Conservation (phyloP, 257 asterid genomes). For the Fraxinus americana region DNA sequence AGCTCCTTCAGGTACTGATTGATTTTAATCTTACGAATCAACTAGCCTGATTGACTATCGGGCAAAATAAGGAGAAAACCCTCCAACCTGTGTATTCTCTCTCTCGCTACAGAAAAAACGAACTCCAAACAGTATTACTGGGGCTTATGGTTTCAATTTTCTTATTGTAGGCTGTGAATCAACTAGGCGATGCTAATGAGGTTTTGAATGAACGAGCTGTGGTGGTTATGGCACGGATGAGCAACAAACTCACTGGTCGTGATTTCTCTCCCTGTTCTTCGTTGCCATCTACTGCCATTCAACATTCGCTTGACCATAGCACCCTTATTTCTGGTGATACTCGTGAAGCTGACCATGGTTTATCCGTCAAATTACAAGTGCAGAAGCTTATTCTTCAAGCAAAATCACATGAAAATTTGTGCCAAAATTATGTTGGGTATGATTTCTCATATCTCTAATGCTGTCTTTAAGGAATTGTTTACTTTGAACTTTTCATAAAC, state of each 20-base stretch:
- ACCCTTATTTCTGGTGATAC: conserved; percentile 62
- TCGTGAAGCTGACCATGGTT: conserved; percentile 93
- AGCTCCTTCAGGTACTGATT: conserved; percentile 77
- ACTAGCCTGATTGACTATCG: background rate
- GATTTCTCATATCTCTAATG: conserved; percentile 2
- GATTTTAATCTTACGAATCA: background rate
- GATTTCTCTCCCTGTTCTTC: conserved; percentile 71
- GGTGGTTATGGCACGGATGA: conserved; percentile 97
- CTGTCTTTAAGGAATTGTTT: background rate
- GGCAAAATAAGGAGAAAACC: background rate
- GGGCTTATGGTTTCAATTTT: conserved; percentile 21
- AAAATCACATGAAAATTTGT: conserved; percentile 82
- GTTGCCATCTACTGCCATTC: conserved; percentile 59
- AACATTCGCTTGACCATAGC: conserved; percentile 65
- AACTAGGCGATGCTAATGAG: conserved; percentile 97
- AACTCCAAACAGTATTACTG: background rate
- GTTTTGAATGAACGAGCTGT: conserved; percentile 95
- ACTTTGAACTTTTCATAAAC: too few species aligned
- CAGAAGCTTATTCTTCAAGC: conserved; percentile 97
- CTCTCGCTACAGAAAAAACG: background rate
- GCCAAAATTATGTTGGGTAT: conserved; percentile 99
- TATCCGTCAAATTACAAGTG: conserved; percentile 90
- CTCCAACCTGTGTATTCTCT: background rate
- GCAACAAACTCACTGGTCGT: conserved; percentile 93
- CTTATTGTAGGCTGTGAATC: conserved; percentile 79